Evolutionary conservation across 164 flowering plant genomes (phyloP), one percentile per base, ranked within the genome.

Genomic region (Cinnamomum micranthum): DNA sequence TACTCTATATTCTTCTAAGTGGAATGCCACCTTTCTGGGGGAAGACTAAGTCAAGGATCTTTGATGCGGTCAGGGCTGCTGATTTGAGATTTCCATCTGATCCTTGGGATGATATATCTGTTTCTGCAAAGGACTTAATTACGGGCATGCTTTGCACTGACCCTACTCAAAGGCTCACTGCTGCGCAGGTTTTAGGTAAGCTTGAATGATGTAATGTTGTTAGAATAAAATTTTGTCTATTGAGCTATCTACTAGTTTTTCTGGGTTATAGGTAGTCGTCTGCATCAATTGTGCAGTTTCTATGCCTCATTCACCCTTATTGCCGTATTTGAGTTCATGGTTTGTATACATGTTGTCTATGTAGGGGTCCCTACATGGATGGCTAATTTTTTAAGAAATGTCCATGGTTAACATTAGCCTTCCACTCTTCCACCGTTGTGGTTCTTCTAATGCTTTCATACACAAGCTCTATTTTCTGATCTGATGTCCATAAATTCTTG

Each of bases 11-110:
- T 81, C 92, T 90, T 78, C 84, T 92, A 7, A 87, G 94, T 80
- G 92, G 92, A 60, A 79, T 83, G 82, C 97, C 97, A 0, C 97
- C 97, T 19, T 92, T 92, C 77, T 90, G 93, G 91, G 97, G 97
- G 50, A 89, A 90, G 81, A 90, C 96, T 13, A 89, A 89, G 75
- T 88, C 93, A 17, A 76, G 76, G 76, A 94, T 92, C 60, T 94
- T 94, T 78, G 91, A 94, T 74, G 92, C 94, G 65, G 97, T 94
- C 62, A 84, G 89, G 76, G 88, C 90, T 60, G 95, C 95, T 55
- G 85, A 88, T 80, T 74, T 94, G 71, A 77, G 85, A 59, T 94
- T 92, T 76, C 90, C 91, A 25, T 75, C 89, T 22, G 86, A 87
- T 74, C 85, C 83, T 28, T 94, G 94, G 96, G 85, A 86, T 80